Base-by-base conservation (phyloP, 106 monocot genomes). In the Allium cepa region DNA sequence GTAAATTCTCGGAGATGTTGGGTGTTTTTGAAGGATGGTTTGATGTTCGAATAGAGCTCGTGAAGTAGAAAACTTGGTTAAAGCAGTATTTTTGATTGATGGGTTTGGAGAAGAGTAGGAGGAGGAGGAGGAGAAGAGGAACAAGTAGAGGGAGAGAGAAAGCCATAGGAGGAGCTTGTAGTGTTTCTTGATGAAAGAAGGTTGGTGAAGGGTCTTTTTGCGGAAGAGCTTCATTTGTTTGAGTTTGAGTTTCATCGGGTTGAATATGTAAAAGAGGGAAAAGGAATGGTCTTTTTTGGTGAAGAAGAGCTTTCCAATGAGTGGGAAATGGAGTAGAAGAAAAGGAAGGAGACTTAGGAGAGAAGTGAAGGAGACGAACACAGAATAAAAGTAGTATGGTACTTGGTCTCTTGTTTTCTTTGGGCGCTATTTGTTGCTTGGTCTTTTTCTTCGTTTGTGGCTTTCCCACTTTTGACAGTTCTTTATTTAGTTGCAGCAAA, bases 1-100 rank as follows among this genome's bases (percentile, higher is more conserved):
- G 72, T 84, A 99, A 74, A 99, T 87, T 56, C 49, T 67, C 26
- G 49, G 64, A 66, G 16, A 62, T 65, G 69, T 3, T 68, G 66
- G 53, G 26, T 13, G 27, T 1, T n/a, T 8, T 11, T 4, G 26
- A 8, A 53, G 0, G 47, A 45, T 73, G 26, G 75, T 71, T 8
- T 17, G 14, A 10, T 56, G 56, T 26, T 67, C 67, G 52, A 53
- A 26, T 48, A 67, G 67, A 67, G 67, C 67, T 52, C 67, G 22
- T 17, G 50, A 10, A 18, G 59, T 9, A 49, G 67, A 22, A 9
- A 27, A 4, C 7, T 26, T 51, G 11, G 5, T 10, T 4, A 26
- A 12, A 67, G 13, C 22, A 16, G 53, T 17, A 16, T 26, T 67
- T 67, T 53, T 51, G 49, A 26, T 50, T 8, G 10, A 67, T 50